phyloP scores from a whole-genome alignment of 176 grass and related monocot species.

The Puya raimondii region DNA sequence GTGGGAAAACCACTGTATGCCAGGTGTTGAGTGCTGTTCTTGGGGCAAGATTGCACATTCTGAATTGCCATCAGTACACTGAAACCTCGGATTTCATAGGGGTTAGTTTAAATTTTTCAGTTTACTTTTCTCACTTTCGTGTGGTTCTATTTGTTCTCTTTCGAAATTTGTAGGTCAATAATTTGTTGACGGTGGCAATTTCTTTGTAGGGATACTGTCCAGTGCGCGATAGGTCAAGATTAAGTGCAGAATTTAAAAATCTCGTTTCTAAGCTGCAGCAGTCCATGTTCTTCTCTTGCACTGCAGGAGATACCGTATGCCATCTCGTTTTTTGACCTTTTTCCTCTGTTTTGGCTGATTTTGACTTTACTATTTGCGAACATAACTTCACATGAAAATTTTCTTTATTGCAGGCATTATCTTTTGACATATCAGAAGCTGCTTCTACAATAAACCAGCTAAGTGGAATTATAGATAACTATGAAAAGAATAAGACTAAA shows the following conservation, averaged over 20 bases:
- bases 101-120: slow-evolving; percentile 39
- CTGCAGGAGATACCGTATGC: slow-evolving; percentile 46
- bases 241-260: slow-evolving; percentile 57
- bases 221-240: slow-evolving; percentile 83
- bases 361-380: slow-evolving; percentile 1
- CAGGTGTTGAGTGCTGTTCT: slow-evolving; percentile 73
- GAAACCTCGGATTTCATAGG: slow-evolving; percentile 97
- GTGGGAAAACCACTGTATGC: slow-evolving; percentile 94
- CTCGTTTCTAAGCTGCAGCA: slow-evolving; percentile 41
- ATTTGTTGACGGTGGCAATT: background rate
- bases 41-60: slow-evolving; percentile 62
- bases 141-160: background rate
- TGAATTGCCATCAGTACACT: slow-evolving; percentile 99
- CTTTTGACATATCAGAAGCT: slow-evolving; percentile 66
- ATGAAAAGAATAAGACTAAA: slow-evolving; percentile 29
- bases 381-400: background rate
- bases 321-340: background rate
- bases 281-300: slow-evolving; percentile 44
- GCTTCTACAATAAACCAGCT: slow-evolving; percentile 35
- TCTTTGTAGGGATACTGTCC: slow-evolving; percentile 77
- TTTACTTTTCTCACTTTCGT: slow-evolving; percentile 3
- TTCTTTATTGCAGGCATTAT: slow-evolving; percentile 35
- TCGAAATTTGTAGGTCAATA: slow-evolving; percentile 2
- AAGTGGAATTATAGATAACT: slow-evolving; percentile 45
- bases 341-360: background rate